These are phyloP conservation scores for Yamadazyma takamatsuzukensis DNA, from an alignment of 805 yeast species.

Conservation along the genomic window DNA sequence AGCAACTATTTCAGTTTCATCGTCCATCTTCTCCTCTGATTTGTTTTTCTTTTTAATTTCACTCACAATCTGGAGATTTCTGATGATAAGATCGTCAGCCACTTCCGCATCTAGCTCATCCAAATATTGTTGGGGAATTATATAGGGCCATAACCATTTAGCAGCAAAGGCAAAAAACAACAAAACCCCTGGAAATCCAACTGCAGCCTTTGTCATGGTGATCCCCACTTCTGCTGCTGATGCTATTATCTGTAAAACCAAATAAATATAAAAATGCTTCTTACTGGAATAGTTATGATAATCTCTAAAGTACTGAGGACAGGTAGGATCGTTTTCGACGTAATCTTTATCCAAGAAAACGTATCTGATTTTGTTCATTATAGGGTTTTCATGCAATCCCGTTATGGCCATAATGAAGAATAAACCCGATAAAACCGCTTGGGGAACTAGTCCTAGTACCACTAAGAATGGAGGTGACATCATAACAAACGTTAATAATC, in stretches of 20 bases:
- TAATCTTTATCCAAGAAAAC: conserved; percentile 54
- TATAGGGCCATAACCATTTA: conserved; percentile 51
- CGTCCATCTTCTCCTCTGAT: conserved; percentile 4
- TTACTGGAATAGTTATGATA: conserved; percentile 24
- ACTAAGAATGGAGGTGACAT: conserved; percentile 86
- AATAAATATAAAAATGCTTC: conserved; percentile 54
- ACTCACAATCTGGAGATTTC: conserved; percentile 32
- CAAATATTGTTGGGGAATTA: conserved; percentile 63
- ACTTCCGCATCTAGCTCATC: conserved; percentile 62
- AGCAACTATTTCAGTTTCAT: conserved; percentile 1
- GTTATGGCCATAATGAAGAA: conserved; percentile 91
- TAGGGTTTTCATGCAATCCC: conserved; percentile 66
- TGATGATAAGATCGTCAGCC: conserved; percentile 53
- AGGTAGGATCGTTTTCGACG: conserved; percentile 30
- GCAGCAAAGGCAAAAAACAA: conserved; percentile 66
- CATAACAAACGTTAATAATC: conserved; percentile 75
- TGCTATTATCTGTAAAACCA: conserved; percentile 59
- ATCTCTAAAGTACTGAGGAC: conserved; percentile 32
- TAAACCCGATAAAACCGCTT: conserved; percentile 87
- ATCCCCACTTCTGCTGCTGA: conserved; percentile 81
- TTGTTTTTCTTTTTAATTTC: conserved; percentile 18
- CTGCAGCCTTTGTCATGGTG: conserved; percentile 83
- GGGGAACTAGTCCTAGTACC: conserved; percentile 83
- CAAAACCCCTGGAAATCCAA: conserved; percentile 88
- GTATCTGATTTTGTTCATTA: conserved; percentile 60